Conservation (phyloP, 768 basidiomycete genomes). For the Phylloporus sp. region DNA sequence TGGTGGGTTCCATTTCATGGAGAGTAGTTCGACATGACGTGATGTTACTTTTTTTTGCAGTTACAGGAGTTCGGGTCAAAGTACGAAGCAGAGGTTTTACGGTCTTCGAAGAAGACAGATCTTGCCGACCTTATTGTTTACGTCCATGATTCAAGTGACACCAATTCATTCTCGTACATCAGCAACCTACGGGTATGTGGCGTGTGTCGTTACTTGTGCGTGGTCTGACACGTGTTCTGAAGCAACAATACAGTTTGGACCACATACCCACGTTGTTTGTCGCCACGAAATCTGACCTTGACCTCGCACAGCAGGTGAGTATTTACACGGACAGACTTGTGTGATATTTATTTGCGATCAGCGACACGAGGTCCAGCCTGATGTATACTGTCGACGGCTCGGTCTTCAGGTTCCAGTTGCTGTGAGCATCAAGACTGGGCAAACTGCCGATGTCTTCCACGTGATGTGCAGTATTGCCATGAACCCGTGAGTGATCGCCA, state of each 20-base stretch:
- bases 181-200: slow-evolving; percentile 83
- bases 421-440: slow-evolving; percentile 83
- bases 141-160: slow-evolving; percentile 96
- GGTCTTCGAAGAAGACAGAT: slow-evolving; percentile 88
- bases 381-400: slow-evolving; percentile 89
- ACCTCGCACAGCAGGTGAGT: slow-evolving; percentile 87
- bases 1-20: slow-evolving; percentile 54
- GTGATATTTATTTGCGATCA: slow-evolving; percentile 31
- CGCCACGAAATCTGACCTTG: slow-evolving; percentile 97
- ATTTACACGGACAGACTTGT: neutral
- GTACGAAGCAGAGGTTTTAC: slow-evolving; percentile 87
- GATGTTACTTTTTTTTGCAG: slow-evolving; percentile 37
- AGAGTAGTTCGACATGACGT: slow-evolving; percentile 32
- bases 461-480: slow-evolving; percentile 80
- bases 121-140: slow-evolving; percentile 92
- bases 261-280: slow-evolving; percentile 95
- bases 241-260: slow-evolving; percentile 98
- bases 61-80: slow-evolving; percentile 96
- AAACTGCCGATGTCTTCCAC: slow-evolving; percentile 85
- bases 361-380: slow-evolving; percentile 98
- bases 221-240: slow-evolving; percentile 20
- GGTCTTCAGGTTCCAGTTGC: slow-evolving; percentile 92
- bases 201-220: neutral
- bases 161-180: slow-evolving; percentile 98
- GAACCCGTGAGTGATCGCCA: slow-evolving; percentile 64